Evolutionary conservation across 2,329 filamentous ascomycete genomes (phyloP).

Genomic region (Thelonectria blattea): DNA sequence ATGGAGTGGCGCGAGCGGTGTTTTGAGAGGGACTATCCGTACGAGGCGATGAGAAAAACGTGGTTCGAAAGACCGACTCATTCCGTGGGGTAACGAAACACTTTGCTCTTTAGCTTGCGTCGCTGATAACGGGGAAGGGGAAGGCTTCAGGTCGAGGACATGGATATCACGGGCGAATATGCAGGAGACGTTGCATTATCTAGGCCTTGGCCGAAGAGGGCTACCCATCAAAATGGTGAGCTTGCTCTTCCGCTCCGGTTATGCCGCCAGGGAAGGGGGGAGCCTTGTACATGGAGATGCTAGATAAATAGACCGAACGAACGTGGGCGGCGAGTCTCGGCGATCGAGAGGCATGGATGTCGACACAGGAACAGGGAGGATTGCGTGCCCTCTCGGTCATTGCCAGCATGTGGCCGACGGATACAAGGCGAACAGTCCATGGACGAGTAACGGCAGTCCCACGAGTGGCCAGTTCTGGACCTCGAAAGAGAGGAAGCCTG

Average conservation of each 20-base stretch:
- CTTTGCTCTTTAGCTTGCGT: conserved; percentile 1
- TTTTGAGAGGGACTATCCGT: conserved; percentile 1
- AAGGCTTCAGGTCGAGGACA: background rate
- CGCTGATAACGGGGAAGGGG: background rate
- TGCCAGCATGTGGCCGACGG: background rate
- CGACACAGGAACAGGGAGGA: background rate
- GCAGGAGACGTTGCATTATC: background rate
- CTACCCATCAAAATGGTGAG: too few relatives aligned
- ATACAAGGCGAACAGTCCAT: too few relatives aligned
- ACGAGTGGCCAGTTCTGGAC: background rate
- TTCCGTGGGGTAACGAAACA: conserved; percentile 5
- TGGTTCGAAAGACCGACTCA: conserved; percentile 8
- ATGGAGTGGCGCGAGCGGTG: conserved; percentile 8
- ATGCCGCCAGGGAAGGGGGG: background rate
- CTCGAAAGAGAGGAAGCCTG: too few relatives aligned
- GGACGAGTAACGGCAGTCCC: background rate
- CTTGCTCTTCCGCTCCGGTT: background rate
- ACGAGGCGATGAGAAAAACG: background rate
- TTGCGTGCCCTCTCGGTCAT: background rate
- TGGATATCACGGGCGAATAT: background rate
- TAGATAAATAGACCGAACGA: conserved; percentile 3
- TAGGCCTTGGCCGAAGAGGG: background rate
- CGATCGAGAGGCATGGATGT: conserved; percentile 2
- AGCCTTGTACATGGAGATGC: conserved; percentile 1
- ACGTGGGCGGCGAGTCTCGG: background rate